These are phyloP conservation scores for Aureobasidium melanogenum DNA, from an alignment of 2,329 filamentous ascomycete species.

Conservation along the genomic window DNA sequence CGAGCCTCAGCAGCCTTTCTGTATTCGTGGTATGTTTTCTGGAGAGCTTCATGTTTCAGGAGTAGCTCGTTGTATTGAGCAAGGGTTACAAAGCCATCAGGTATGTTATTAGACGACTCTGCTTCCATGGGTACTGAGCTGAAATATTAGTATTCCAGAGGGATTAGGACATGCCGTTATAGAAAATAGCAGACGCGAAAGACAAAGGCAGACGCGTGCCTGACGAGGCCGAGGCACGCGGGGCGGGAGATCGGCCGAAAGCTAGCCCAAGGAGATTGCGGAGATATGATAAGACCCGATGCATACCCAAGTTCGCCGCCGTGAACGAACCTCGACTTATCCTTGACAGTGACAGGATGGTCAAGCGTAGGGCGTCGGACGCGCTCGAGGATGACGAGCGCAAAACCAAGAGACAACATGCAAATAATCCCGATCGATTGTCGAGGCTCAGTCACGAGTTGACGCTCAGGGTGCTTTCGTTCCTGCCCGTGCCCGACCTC, in stretches of 20 bases:
- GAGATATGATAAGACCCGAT: background rate
- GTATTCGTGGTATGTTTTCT: conserved; percentile 5
- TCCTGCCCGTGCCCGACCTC: conserved; percentile 61
- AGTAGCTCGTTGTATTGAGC: conserved; percentile 3
- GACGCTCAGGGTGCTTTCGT: conserved; percentile 72
- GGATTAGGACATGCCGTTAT: background rate
- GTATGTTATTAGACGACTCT: background rate
- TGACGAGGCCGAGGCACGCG: conserved; percentile 4
- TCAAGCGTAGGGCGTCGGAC: conserved; percentile 13
- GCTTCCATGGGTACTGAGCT: background rate
- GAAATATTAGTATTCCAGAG: no score
- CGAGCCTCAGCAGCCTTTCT: conserved; percentile 4
- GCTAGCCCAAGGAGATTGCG: background rate
- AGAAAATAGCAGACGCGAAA: background rate
- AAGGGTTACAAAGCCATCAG: background rate
- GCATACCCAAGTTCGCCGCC: background rate
- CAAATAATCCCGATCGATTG: conserved; percentile 46
- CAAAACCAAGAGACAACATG: conserved; percentile 1
- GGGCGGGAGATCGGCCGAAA: conserved; percentile 1
- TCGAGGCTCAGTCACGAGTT: conserved; percentile 79
- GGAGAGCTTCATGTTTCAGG: conserved; percentile 3
- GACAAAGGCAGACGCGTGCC: conserved; percentile 7
- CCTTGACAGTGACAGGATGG: conserved; percentile 1
- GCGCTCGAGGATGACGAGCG: conserved; percentile 6
- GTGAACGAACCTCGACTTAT: background rate